Base-by-base conservation (phyloP, 352 stramenopile species). In the Albugo laibachii region DNA sequence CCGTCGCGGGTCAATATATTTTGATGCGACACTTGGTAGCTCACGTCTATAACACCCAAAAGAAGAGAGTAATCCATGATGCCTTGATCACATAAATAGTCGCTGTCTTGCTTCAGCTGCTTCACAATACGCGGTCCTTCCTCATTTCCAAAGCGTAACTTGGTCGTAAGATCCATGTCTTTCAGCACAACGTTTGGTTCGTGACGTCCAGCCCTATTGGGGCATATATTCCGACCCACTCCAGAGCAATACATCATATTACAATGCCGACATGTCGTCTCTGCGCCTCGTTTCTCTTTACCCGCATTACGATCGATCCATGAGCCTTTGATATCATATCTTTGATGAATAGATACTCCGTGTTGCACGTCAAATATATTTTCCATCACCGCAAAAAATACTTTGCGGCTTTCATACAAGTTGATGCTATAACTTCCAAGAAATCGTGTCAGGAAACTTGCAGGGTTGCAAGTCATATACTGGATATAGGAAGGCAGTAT, bases 51-150 rank as follows among this genome's bases (percentile, higher is more conserved):
- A 5, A 89, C 64, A 13, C 77, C 75, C 0, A 92, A 50, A 34
- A 92, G 59, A 24, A 92, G 53, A 41, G 66, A 83, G 47, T 92
- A 92, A 54, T 92, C 79, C 75, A 86, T 92, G 46, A 91, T 74
- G 1, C 71, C 74, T 6, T 65, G 53, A 12, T 66, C 62, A 53
- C 69, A 81, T 5, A 89, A 48, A 37, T 85, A 86, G 16, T 75
- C 57, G 20, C 61, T 80, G 54, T 89, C 76, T 13, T 57, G 53
- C 56, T 79, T 81, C 35, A 89, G 57, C 48, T 83, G 70, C 13
- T 53, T 50, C n/a, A 79, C 42, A 20, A 86, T 44, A n/a, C 57
- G 58, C 18, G 54, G 59, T 19, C 65, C 65, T 12, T 62, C 58
- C 0, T 45, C 51, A 24, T 64, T 64, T 13, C 69, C 67, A 27